Conservation (phyloP, 306 rosid species). For the Begonia masoniana region DNA sequence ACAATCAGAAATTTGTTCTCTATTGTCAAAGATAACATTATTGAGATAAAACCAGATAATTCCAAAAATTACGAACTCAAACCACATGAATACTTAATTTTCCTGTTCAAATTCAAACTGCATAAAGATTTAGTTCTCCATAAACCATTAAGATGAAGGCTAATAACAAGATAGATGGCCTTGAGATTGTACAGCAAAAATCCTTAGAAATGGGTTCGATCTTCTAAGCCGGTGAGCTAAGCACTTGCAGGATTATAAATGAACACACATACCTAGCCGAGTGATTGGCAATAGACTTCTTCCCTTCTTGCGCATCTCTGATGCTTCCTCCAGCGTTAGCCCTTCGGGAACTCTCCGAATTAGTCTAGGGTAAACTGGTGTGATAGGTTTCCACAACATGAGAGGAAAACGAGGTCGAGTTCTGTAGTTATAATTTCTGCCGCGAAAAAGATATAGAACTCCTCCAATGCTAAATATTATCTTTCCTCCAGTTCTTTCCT, state of each 20-base stretch:
- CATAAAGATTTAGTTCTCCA: too few relatives aligned
- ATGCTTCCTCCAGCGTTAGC: conserved; percentile 50
- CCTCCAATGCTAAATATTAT: conserved; percentile 60
- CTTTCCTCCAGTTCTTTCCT: conserved; percentile 88
- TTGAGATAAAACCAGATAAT: too few relatives aligned
- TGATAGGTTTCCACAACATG: conserved; percentile 89
- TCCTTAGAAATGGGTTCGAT: too few relatives aligned
- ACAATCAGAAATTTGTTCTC: too few relatives aligned
- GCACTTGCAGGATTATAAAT: conserved; percentile 5
- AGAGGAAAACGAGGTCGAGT: conserved; percentile 77
- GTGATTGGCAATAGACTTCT: conserved; percentile 54
- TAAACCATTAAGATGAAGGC: too few relatives aligned
- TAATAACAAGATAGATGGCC: too few relatives aligned
- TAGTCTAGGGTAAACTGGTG: conserved; percentile 81
- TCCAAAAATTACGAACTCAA: too few relatives aligned
- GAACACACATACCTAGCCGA: conserved; percentile 48
- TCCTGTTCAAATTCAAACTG: too few relatives aligned
- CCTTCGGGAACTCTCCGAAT: conserved; percentile 59
- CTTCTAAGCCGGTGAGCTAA: neutral
- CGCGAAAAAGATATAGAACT: conserved; percentile 67
- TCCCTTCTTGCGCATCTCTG: conserved; percentile 74
- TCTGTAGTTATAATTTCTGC: conserved; percentile 82
- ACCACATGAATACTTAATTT: too few relatives aligned
- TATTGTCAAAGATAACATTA: too few relatives aligned
- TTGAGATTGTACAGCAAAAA: too few relatives aligned